Evolutionary conservation across 805 yeast genomes (phyloP).

Genomic region (Yarrowia sp.): DNA sequence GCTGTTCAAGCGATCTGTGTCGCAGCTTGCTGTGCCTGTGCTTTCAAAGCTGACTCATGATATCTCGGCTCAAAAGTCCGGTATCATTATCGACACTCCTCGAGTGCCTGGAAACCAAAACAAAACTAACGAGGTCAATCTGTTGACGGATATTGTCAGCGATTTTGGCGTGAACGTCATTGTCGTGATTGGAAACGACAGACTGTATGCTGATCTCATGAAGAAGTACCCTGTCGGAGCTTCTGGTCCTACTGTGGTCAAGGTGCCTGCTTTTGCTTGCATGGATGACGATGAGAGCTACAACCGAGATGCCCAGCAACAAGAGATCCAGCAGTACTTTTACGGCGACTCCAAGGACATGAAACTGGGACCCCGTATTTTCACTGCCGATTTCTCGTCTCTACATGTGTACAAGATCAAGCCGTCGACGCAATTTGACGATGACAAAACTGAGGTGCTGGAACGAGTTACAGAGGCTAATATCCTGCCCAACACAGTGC

Average conservation of each 20-base stretch:
- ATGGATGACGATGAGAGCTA: constrained; percentile 70
- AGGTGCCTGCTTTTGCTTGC: constrained; percentile 73
- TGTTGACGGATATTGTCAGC: constrained; percentile 56
- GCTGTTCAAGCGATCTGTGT: constrained; percentile 50
- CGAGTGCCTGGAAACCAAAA: constrained; percentile 39
- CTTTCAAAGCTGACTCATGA: constrained; percentile 52
- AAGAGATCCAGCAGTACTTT: constrained; percentile 79
- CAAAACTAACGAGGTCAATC: constrained; percentile 42
- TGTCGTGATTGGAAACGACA: constrained; percentile 74
- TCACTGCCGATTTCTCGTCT: constrained; percentile 65
- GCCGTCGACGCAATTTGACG: constrained; percentile 22
- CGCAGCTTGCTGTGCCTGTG: constrained; percentile 52
- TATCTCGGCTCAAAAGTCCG: constrained; percentile 45
- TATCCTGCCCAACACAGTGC: constrained; percentile 66
- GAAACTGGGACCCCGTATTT: constrained; percentile 77
- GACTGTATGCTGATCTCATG: constrained; percentile 60
- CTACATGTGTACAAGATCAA: constrained; percentile 53
- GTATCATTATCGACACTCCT: constrained; percentile 76
- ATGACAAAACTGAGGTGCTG: constrained; percentile 41
- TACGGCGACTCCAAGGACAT: constrained; percentile 65
- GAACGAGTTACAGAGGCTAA: constrained; percentile 41
- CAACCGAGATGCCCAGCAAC: constrained; percentile 69
- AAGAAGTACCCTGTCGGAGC: constrained; percentile 40
- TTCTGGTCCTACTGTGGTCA: constrained; percentile 47
- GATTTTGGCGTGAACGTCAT: constrained; percentile 60